Conservation (phyloP, 1,284 basidiomycete species). For the Trichosporon ovoides region DNA sequence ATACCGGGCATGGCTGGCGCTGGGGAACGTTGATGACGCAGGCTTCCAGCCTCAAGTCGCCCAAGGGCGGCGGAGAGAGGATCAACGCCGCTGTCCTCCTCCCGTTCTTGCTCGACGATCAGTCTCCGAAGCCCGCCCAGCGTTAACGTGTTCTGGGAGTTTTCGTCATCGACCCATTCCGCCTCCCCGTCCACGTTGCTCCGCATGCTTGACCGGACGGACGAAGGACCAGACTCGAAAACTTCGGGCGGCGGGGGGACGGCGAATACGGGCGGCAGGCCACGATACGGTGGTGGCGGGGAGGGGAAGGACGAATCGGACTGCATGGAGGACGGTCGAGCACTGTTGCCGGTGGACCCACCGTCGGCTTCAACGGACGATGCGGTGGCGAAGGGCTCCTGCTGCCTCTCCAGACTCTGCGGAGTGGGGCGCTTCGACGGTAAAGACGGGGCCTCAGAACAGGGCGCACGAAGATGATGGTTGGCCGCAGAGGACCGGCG, state of each 20-base stretch:
- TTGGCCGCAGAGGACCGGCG: background rate
- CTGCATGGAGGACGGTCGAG: background rate
- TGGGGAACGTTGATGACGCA: slow-evolving; percentile 3
- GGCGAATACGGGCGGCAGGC: background rate
- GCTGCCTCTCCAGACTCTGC: background rate
- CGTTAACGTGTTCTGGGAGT: slow-evolving; percentile 15
- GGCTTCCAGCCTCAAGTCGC: background rate
- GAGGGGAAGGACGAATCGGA: background rate
- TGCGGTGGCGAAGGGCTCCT: background rate
- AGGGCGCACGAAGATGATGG: background rate
- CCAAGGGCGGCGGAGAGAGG: background rate
- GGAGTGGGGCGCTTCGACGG: background rate
- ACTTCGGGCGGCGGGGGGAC: slow-evolving; percentile 16
- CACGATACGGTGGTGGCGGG: slow-evolving; percentile 1
- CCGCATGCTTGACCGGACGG: slow-evolving; percentile 17
- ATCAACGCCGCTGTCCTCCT: background rate
- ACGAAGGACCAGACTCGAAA: slow-evolving; percentile 19
- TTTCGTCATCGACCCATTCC: slow-evolving; percentile 6
- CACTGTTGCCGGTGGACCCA: background rate
- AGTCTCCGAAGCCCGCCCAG: slow-evolving; percentile 15
- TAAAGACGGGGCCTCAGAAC: background rate
- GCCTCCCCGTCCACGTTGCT: background rate
- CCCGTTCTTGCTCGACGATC: slow-evolving; percentile 16
- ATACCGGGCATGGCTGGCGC: background rate
- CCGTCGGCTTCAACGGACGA: background rate